Base-by-base conservation (phyloP, 768 basidiomycete species). In the Hypholoma fasciculare region DNA sequence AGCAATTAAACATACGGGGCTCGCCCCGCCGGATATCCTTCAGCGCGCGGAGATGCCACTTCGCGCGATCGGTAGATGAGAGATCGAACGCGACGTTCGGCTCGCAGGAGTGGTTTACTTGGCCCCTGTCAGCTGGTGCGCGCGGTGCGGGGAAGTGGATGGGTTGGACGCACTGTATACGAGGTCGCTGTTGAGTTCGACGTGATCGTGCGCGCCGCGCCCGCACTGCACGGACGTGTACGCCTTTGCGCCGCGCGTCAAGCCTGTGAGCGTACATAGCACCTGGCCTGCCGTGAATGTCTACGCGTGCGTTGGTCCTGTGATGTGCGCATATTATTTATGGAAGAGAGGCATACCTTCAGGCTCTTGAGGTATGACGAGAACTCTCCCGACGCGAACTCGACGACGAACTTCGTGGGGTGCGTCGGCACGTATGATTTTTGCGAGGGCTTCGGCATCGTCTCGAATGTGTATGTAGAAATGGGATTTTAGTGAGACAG, bases 71-170 rank as follows among this genome's bases (percentile, higher is more conserved):
- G 34, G 63, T 39, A 0, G 77, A 75, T 27, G 79, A 75, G 5
- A 88, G 66, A 64, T 86, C 80, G 64, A 87, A 80, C 1, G 74
- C 80, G 49, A 78, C 73, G 55, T 82, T 86, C 3, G 86, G 86
- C 16, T 81, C 78, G 71, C 87, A 88, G 12, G 83, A 86, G 66
- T 86, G 85, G 65, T 87, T 86, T 59, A 82, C 83, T 83, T 30
- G 34, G 40, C 36, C 6, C 30, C 30, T 34, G 30, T 34, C 6
- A 34, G 30, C 30, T 9, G 9, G 7, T 5, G 30, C 30, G 30
- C 30, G 30, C 9, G 30, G 30, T 34, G 30, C 30, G 30, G 9
- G 6, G 9, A 34, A 34, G 30, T 5, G 30, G 30, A 5, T 7
- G 6, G 30, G 30, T 34, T 34, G 30, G 30, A 50, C 79, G 65